Evolutionary conservation across 352 stramenopile genomes (phyloP).

Genomic region (Phytophthora europaea): DNA sequence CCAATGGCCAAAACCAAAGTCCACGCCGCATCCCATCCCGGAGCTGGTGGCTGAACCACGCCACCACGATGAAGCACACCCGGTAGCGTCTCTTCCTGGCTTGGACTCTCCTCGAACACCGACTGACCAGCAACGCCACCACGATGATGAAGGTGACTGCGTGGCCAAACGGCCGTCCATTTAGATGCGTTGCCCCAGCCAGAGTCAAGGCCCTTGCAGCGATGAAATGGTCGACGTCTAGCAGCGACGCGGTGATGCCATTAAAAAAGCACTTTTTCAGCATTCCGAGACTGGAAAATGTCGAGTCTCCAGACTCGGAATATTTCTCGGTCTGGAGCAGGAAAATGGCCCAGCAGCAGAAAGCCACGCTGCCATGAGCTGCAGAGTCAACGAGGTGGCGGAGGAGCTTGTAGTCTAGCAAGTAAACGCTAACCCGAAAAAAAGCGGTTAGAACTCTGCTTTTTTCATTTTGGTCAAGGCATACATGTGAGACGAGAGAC

Average conservation of each 20-base stretch:
- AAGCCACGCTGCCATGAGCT: slow-evolving; percentile 62
- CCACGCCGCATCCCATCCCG: slow-evolving; percentile 70
- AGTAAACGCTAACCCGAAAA: slow-evolving; percentile 28
- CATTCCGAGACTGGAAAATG: slow-evolving; percentile 24
- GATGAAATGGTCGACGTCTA: slow-evolving; percentile 85
- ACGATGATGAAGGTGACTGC: slow-evolving; percentile 73
- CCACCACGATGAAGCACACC: slow-evolving; percentile 64
- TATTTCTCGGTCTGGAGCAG: slow-evolving; percentile 47
- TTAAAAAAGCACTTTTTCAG: slow-evolving; percentile 57
- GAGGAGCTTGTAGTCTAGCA: slow-evolving; percentile 50
- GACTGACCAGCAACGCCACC: slow-evolving; percentile 50
- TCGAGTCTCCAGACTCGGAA: slow-evolving; percentile 11
- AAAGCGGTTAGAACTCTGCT: neutral
- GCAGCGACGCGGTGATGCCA: slow-evolving; percentile 47
- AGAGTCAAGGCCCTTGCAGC: slow-evolving; percentile 66
- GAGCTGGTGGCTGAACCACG: slow-evolving; percentile 76
- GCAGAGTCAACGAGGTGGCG: slow-evolving; percentile 73
- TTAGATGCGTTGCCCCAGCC: slow-evolving; percentile 63
- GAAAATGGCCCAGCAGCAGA: slow-evolving; percentile 73
- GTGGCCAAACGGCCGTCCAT: slow-evolving; percentile 72
- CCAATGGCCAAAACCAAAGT: slow-evolving; percentile 80
- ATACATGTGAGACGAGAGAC: neutral
- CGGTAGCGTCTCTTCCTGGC: slow-evolving; percentile 35
- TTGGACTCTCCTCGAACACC: slow-evolving; percentile 37
- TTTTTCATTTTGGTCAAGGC: slow-evolving; percentile 4